Conservation (phyloP, 371 early-diverging fungal species). For the Mortierella polycephala region DNA sequence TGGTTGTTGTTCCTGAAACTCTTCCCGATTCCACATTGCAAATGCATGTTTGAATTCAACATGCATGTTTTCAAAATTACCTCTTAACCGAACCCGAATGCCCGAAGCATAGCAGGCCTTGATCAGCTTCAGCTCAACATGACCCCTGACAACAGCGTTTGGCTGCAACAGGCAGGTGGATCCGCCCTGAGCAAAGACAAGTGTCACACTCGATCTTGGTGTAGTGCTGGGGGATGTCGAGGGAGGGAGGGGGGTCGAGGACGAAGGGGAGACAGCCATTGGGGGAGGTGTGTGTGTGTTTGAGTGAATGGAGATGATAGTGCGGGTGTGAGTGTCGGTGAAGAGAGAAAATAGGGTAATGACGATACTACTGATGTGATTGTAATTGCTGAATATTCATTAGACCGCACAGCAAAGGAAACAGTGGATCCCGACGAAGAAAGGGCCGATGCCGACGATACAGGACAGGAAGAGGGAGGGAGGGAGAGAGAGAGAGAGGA, state of each 20-base stretch:
- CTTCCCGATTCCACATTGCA: constrained; percentile 4
- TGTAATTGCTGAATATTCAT: neutral
- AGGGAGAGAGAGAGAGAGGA: constrained; percentile 1
- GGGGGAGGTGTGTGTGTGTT: neutral
- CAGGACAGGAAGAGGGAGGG: constrained; percentile 4
- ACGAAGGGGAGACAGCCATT: constrained; percentile 36
- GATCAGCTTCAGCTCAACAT: constrained; percentile 51
- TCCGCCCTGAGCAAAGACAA: constrained; percentile 60
- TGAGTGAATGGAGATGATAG: neutral
- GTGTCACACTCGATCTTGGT: constrained; percentile 27
- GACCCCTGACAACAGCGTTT: constrained; percentile 56
- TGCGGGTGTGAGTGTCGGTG: neutral
- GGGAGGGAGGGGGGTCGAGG: constrained; percentile 37
- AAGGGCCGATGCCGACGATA: constrained; percentile 29
- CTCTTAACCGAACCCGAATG: constrained; percentile 43
- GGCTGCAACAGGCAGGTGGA: constrained; percentile 80
- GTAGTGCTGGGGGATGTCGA: constrained; percentile 5
- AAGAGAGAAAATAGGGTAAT: constrained; percentile 18
- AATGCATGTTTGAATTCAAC: neutral
- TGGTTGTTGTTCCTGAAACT: neutral
- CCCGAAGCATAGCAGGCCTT: constrained; percentile 47
- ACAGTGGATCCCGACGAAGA: neutral
- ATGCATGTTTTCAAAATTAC: constrained; percentile 15
- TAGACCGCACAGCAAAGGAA: neutral
- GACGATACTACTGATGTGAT: constrained; percentile 48